Conservation (phyloP, 2,329 filamentous ascomycete genomes). For the Sclerotinia trifoliorum region DNA sequence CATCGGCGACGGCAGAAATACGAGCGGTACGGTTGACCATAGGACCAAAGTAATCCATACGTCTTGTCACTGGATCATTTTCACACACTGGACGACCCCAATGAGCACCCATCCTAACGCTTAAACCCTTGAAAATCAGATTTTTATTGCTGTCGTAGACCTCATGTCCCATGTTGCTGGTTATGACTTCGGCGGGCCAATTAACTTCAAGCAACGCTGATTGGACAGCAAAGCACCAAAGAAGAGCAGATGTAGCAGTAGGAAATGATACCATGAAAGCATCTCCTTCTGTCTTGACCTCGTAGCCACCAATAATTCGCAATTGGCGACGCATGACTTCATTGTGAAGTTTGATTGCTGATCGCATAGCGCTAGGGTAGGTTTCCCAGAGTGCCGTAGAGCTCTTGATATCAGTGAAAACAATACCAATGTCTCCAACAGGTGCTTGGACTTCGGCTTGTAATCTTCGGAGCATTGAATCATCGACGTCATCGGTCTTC, state of each 20-base stretch:
- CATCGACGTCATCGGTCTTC: constrained; percentile 63
- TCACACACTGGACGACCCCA: constrained; percentile 95
- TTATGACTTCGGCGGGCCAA: constrained; percentile 92
- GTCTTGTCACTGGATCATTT: constrained; percentile 89
- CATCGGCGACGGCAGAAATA: constrained; percentile 91
- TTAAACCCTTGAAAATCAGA: constrained; percentile 89
- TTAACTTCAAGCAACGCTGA: constrained; percentile 80
- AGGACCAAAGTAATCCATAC: constrained; percentile 99
- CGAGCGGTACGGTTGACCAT: constrained; percentile 98
- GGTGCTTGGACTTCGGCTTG: constrained; percentile 90
- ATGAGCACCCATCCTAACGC: constrained; percentile 96
- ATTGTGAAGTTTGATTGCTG: constrained; percentile 96
- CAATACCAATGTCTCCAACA: constrained; percentile 84
- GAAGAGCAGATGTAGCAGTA: constrained; percentile 86
- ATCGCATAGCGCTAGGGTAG: constrained; percentile 91
- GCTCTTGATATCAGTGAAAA: constrained; percentile 99
- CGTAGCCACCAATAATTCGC: constrained; percentile 90
- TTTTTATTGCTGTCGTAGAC: constrained; percentile 80
- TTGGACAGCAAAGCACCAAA: constrained; percentile 97
- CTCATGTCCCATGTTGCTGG: constrained; percentile 80
- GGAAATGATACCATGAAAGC: constrained; percentile 99
- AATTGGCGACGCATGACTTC: constrained; percentile 93
- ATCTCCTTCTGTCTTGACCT: constrained; percentile 99
- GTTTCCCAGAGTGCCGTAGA: constrained; percentile 96
- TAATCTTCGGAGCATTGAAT: constrained; percentile 82